Evolutionary conservation across 2,329 filamentous ascomycete species (phyloP).

Genomic region (Erysiphe neolycopersici): DNA sequence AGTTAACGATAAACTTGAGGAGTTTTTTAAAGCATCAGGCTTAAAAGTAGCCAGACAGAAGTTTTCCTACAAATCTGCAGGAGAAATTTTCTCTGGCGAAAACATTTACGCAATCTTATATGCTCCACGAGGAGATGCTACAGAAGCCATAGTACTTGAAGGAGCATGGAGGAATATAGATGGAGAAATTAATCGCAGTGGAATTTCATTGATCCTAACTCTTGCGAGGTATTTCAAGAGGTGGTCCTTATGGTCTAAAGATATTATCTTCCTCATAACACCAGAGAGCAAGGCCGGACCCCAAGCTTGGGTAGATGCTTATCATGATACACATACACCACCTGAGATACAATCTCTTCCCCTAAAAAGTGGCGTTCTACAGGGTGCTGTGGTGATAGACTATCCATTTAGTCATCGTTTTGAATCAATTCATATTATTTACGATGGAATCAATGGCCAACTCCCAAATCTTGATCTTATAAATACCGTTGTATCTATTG

Average conservation of each 20-base stretch:
- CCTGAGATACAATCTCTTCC: conserved; percentile 46
- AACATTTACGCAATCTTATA: conserved; percentile 88
- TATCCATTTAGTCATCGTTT: conserved; percentile 69
- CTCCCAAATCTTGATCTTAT: conserved; percentile 87
- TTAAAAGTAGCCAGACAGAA: conserved; percentile 72
- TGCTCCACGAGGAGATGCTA: conserved; percentile 82
- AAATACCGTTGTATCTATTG: conserved; percentile 76
- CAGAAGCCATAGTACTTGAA: conserved; percentile 82
- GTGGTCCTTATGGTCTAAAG: conserved; percentile 97
- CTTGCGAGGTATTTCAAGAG: conserved; percentile 85
- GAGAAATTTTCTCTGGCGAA: conserved; percentile 47
- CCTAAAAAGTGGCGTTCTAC: conserved; percentile 76
- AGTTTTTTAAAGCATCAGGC: conserved; percentile 51
- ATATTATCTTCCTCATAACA: conserved; percentile 78
- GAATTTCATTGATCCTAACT: conserved; percentile 63
- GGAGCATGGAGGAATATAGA: conserved; percentile 70
- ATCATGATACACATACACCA: conserved; percentile 67
- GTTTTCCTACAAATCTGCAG: conserved; percentile 62
- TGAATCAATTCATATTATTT: conserved; percentile 68
- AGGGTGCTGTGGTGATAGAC: conserved; percentile 81
- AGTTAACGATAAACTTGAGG: conserved; percentile 43
- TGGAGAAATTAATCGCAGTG: conserved; percentile 56
- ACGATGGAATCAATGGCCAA: conserved; percentile 89
- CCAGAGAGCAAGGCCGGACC: conserved; percentile 74
- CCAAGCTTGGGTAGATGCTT: conserved; percentile 93